A percentile compares a stretch with the other conserved stretches of the same genome.
Evolutionary conservation across 129 eudicot species (phyloP).

Genomic region (Centaurea solstitialis): DNA sequence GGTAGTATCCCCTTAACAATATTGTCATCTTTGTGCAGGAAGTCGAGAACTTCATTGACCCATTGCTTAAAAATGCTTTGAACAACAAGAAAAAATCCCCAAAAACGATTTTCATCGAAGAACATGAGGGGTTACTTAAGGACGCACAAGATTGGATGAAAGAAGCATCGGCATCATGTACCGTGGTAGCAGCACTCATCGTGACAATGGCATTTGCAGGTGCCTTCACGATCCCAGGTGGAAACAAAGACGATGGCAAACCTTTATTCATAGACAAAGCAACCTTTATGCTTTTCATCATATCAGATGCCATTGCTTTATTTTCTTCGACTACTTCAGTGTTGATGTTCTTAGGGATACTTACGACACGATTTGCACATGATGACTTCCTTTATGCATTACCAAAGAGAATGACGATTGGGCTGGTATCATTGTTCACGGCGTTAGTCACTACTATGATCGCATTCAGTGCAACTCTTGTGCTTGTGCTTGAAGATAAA

Average conservation of each 20-base stretch:
- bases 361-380: slow-evolving; percentile 15
- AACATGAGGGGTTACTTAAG: slow-evolving; percentile 9
- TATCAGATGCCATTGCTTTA: slow-evolving; percentile 28
- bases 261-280: slow-evolving; percentile 8
- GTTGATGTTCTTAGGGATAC: slow-evolving; percentile 28
- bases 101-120: slow-evolving; percentile 4
- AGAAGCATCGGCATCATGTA: slow-evolving; percentile 18
- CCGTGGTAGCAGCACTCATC: slow-evolving; percentile 34
- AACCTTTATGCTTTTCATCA: slow-evolving; percentile 18
- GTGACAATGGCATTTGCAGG: slow-evolving; percentile 36
- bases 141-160: slow-evolving; percentile 30
- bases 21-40: slow-evolving; percentile 7
- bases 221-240: slow-evolving; percentile 26
- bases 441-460: background rate
- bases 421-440: slow-evolving; percentile 13
- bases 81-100: slow-evolving; percentile 2
- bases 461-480: background rate
- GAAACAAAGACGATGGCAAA: slow-evolving; percentile 18
- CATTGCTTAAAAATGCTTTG: background rate
- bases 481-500: background rate
- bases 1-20: too few species aligned
- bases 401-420: slow-evolving; percentile 29
- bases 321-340: slow-evolving; percentile 25
- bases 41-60: slow-evolving; percentile 7
- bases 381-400: slow-evolving; percentile 23